These are phyloP conservation scores for Diplodia sapinea DNA, from an alignment of 2,329 filamentous ascomycete species.

Conservation along the genomic window DNA sequence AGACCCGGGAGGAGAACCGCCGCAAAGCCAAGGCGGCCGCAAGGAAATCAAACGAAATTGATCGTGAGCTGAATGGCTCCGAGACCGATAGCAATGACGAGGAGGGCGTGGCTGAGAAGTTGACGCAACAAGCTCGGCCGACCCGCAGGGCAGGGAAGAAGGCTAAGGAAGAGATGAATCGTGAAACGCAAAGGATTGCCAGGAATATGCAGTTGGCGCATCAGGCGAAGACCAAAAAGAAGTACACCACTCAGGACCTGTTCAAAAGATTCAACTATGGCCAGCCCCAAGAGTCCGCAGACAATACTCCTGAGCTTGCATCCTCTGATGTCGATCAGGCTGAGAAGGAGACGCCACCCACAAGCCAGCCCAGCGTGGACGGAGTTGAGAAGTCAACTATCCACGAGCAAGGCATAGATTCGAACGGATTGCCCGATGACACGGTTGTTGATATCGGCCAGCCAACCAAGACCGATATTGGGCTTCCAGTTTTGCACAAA, in stretches of 20 bases:
- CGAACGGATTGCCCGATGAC: constrained; percentile 9
- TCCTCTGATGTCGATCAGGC: constrained; percentile 68
- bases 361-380: constrained; percentile 48
- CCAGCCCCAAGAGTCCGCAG: constrained; percentile 38
- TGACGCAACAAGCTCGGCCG: constrained; percentile 73
- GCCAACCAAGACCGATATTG: constrained; percentile 34
- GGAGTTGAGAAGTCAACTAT: constrained; percentile 11
- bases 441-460: constrained; percentile 29
- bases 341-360: constrained; percentile 50
- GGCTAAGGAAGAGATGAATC: constrained; percentile 89
- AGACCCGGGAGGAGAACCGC: constrained; percentile 48
- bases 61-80: constrained; percentile 51
- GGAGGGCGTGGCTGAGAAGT: constrained; percentile 54
- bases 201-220: constrained; percentile 91
- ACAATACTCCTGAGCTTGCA: constrained; percentile 42
- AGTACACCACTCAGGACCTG: constrained; percentile 80
- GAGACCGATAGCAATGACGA: constrained; percentile 57
- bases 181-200: constrained; percentile 86
- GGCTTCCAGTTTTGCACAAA: constrained; percentile 39
- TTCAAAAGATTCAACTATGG: constrained; percentile 84
- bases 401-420: not conserved
- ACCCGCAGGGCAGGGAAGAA: constrained; percentile 90
- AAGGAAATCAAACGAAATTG: constrained; percentile 37
- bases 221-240: constrained; percentile 85
- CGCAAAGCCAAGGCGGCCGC: constrained; percentile 31